These are phyloP conservation scores for Pseudogymnoascus sp. DNA, from an alignment of 2,329 filamentous ascomycete genomes.

Conservation along the genomic window DNA sequence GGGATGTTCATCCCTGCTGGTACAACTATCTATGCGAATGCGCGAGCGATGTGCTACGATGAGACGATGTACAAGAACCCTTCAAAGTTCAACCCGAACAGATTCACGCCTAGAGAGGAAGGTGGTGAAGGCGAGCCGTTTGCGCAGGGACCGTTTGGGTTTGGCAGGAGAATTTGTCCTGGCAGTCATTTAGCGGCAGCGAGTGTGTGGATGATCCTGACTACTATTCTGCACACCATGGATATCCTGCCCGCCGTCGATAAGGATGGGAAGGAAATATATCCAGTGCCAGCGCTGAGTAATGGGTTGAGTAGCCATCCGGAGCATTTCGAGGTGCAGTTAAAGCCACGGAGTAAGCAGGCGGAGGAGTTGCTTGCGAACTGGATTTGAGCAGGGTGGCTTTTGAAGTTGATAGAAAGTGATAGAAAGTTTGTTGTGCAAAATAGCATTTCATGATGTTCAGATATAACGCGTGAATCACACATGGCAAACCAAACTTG, in stretches of 20 bases:
- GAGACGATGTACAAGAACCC: slow-evolving; percentile 35
- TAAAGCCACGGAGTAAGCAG: neutral
- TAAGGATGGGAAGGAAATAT: slow-evolving; percentile 29
- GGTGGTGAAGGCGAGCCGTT: slow-evolving; percentile 38
- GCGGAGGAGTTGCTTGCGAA: slow-evolving; percentile 1
- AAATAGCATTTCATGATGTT: neutral
- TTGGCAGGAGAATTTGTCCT: slow-evolving; percentile 44
- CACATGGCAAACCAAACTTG: too few species aligned
- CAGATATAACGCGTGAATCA: neutral
- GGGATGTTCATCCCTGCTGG: slow-evolving; percentile 52
- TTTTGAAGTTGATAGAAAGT: neutral
- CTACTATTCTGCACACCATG: slow-evolving; percentile 33
- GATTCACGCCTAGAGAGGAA: slow-evolving; percentile 31
- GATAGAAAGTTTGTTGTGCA: neutral
- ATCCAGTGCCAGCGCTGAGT: slow-evolving; percentile 21
- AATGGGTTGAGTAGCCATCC: slow-evolving; percentile 1
- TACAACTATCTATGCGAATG: slow-evolving; percentile 32
- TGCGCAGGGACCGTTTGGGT: slow-evolving; percentile 43
- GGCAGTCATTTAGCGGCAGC: slow-evolving; percentile 43
- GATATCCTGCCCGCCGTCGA: slow-evolving; percentile 29
- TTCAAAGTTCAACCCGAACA: slow-evolving; percentile 39
- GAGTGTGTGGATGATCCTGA: slow-evolving; percentile 35
- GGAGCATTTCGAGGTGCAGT: neutral
- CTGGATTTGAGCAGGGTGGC: neutral
- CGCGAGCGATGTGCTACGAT: slow-evolving; percentile 49